Conservation (phyloP, 495 filamentous ascomycete species). For the Aspergillus haitiensis region DNA sequence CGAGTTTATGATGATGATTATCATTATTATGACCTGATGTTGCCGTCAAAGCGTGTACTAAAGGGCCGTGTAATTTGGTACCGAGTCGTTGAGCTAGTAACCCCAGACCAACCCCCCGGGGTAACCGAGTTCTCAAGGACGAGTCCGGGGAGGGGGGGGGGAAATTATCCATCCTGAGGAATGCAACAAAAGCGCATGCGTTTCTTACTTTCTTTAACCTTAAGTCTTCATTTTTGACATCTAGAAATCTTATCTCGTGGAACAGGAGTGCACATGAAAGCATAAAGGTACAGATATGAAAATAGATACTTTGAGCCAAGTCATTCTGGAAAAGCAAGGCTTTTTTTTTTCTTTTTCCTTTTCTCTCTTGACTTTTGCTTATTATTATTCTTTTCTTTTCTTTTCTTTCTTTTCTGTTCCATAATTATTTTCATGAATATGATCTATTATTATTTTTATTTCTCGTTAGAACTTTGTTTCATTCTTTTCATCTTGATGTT, state of each 20-base stretch:
- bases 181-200: too few relatives aligned
- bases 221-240: not conserved
- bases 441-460: too few relatives aligned
- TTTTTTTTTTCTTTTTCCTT: not conserved
- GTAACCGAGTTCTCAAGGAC: too few relatives aligned
- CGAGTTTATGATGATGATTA: too few relatives aligned
- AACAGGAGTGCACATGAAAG: not conserved
- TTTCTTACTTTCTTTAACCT: not conserved
- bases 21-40: not conserved
- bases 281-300: not conserved
- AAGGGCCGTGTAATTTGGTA: not conserved
- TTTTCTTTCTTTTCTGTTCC: too few relatives aligned
- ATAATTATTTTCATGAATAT: too few relatives aligned
- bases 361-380: not conserved
- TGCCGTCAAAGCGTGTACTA: slow-evolving; percentile 5
- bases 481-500: too few relatives aligned
- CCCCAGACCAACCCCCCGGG: too few relatives aligned
- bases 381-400: too few relatives aligned
- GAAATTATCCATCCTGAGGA: not conserved
- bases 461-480: too few relatives aligned
- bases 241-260: not conserved
- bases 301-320: not conserved
- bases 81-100: not conserved
- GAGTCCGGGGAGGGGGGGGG: too few relatives aligned
- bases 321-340: not conserved